Base-by-base conservation (phyloP, 371 early-diverging fungal species). In the Lichtheimia ramosa region DNA sequence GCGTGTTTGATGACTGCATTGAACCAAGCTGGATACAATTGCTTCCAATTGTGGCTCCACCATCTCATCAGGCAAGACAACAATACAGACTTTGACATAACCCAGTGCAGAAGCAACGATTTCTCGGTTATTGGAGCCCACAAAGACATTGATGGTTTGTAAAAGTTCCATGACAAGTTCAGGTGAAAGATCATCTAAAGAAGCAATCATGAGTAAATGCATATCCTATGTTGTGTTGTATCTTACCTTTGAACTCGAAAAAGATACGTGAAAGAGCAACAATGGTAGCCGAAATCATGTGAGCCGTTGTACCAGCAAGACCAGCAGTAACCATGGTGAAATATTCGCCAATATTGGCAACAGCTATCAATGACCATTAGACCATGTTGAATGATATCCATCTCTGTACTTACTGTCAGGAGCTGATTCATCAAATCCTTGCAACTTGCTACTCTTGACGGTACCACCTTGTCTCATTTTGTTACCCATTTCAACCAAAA, bases 281-380 rank as follows among this genome's bases (percentile, higher is more conserved):
- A 23, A 97, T 89, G 3, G 96, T 86, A 2, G 99, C 98, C 59
- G 90, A 87, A 49, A 96, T 92, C 96, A 98, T 96, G 61, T 91
- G 87, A 3, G 96, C 87, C 3, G 96, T 92, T 20, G 86, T 83
- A 40, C 93, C 97, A 1, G 93, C 96, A 63, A 98, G 81, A 75
- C 98, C 99, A 41, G 99, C 98, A 1, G 88, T 81, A 3, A 95
- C 89, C 96, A 97, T 96, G 48, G 86, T 87, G 61, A 93, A 89
- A 61, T 78, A 89, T 59, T 89, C 89, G 54, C 71, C 56, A 28
- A 89, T 74, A 15, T 58, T 74, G 5, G 88, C 88, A 27, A 65
- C 57, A 8, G 80, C 73, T 69, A 54, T 16, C 15, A 50, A 59
- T 12, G 20, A 7, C 18, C 42, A 54, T n/a, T n/a, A n/a, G n/a